These are phyloP conservation scores for Cinnamomum chago DNA, from an alignment of 164 flowering plant species.

Conservation along the genomic window DNA sequence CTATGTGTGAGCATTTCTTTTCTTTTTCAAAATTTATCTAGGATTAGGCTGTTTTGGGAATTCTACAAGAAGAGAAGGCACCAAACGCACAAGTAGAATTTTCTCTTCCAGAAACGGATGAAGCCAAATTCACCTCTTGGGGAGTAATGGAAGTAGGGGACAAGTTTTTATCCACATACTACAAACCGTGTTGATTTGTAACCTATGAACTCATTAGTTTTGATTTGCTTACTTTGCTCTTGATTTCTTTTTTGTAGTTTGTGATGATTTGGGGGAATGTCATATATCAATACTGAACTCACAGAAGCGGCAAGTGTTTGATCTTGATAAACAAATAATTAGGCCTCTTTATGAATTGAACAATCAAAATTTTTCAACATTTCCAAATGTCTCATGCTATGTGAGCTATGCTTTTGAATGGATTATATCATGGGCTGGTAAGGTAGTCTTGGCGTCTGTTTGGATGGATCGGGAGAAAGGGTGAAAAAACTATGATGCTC, in stretches of 20 bases:
- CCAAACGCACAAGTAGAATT: no score
- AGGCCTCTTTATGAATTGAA: no score
- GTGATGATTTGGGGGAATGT: neutral
- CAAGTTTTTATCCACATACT: neutral
- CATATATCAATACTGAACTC: neutral
- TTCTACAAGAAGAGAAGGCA: no score
- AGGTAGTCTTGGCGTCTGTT: no score
- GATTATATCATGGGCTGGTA: no score
- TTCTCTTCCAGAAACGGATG: neutral
- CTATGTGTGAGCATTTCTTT: neutral
- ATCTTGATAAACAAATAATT: neutral
- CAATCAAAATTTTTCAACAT: no score
- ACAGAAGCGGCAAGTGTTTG: neutral
- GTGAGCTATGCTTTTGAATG: no score
- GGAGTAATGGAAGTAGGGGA: neutral
- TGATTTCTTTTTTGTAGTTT: neutral
- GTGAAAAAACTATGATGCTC: no score
- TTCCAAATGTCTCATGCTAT: no score
- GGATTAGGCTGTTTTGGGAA: no score
- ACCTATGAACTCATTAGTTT: neutral
- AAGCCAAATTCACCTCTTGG: neutral
- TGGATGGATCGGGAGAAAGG: no score
- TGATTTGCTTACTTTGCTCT: neutral
- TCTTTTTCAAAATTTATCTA: neutral
- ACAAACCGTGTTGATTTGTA: neutral